A percentile compares a stretch with the other conserved stretches of the same genome.
Conservation (phyloP, 495 filamentous ascomycete genomes). For the Opeltia flavorubescens region DNA sequence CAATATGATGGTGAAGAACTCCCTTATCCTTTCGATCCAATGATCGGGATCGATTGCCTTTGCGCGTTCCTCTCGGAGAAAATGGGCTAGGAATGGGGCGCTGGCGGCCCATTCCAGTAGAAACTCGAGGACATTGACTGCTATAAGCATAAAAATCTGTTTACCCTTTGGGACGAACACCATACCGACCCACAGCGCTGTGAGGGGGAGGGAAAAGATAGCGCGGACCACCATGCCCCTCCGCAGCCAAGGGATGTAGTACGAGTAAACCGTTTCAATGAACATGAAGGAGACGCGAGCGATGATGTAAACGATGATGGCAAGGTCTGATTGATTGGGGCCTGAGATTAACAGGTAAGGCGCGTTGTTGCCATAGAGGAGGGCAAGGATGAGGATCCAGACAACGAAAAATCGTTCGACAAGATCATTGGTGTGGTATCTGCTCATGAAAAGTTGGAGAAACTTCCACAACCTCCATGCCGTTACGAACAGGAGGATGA, state of each 20-base stretch:
- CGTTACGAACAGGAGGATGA: slow-evolving; percentile 23
- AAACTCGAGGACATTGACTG: slow-evolving; percentile 22
- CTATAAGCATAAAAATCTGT: slow-evolving; percentile 4
- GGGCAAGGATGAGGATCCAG: slow-evolving; percentile 31
- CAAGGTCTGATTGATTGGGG: slow-evolving; percentile 17
- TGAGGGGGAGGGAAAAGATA: slow-evolving; percentile 19
- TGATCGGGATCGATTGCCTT: slow-evolving; percentile 32
- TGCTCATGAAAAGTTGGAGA: slow-evolving; percentile 33
- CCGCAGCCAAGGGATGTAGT: slow-evolving; percentile 20
- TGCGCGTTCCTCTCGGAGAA: slow-evolving; percentile 23
- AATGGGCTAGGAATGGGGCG: slow-evolving; percentile 19
- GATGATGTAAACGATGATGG: slow-evolving; percentile 8
- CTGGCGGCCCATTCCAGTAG: neutral
- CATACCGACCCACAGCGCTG: slow-evolving; percentile 27
- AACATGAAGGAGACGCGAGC: slow-evolving; percentile 1
- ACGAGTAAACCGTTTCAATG: slow-evolving; percentile 3
- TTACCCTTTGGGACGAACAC: slow-evolving; percentile 14
- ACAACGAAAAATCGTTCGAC: slow-evolving; percentile 31
- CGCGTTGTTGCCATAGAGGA: slow-evolving; percentile 36
- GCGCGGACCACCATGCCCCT: slow-evolving; percentile 25
- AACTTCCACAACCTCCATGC: slow-evolving; percentile 37
- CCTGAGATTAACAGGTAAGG: slow-evolving; percentile 26
- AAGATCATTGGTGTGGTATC: slow-evolving; percentile 35
- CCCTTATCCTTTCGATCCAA: slow-evolving; percentile 32
- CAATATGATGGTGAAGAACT: slow-evolving; percentile 36